Base-by-base conservation (phyloP, 2,329 filamentous ascomycete genomes). In the Xenosphaeropsis pyriputrescens region DNA sequence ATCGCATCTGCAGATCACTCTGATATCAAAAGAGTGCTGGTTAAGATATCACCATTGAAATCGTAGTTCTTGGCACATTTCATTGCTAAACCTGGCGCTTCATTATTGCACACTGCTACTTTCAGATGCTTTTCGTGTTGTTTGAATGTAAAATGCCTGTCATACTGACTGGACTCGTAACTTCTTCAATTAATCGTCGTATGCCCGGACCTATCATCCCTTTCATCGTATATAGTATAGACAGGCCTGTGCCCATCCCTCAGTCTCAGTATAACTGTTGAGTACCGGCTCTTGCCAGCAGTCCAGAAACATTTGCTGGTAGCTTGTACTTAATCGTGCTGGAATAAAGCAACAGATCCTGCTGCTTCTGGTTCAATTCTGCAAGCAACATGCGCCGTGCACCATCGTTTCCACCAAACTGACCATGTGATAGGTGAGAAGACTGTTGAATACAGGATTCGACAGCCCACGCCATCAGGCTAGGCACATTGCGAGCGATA, bases 391-490 rank as follows among this genome's bases (percentile, higher is more conserved):
- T 61, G 54, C 62, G 67, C 53, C 69, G 66, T 45, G 68, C 79
- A 39, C 71, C 71, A 52, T 77, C 75, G 57, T 80, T 79, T 45
- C 74, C 79, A 48, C 80, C 85, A 57, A 81, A 95, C 49, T 79
- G 72, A 18, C 79, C 77, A 41, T 67, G 70, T 39, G 71, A 69
- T 34, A 93, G 68, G 43, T 77, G 65, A 49, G 82, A 78, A 44
- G 84, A 74, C 59, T 94, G 80, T 40, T 77, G 72, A 36, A 80
- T 79, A 59, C 88, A 93, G 61, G 83, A 86, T 32, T 80, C 72
- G 47, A 98, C 85, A 36, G 85, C 85, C 91, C 91, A 96, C 63
- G 94, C 80, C 45, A 98, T 71, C 44, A 96, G 68, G 57, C 89
- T 85, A 14, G 89, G 89, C 49, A 95, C 78, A 52, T 91, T 93